Evolutionary conservation across 805 yeast species (phyloP).

Genomic region (Wickerhamomyces sydowiorum): DNA sequence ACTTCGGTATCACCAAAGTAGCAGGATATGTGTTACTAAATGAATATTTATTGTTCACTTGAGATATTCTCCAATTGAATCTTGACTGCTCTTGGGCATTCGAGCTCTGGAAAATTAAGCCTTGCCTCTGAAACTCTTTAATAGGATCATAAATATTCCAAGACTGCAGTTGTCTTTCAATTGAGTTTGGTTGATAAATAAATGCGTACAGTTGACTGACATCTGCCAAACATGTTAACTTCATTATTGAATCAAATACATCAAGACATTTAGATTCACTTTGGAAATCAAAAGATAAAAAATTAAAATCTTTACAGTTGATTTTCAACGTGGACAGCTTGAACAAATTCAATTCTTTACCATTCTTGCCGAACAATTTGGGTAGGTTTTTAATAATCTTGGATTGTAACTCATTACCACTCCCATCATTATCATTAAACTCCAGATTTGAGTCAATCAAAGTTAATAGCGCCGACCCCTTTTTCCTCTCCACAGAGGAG

Average conservation of each 20-base stretch:
- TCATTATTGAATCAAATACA: constrained; percentile 67
- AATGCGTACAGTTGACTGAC: constrained; percentile 72
- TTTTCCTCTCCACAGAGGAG: constrained; percentile 49
- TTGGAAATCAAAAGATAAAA: constrained; percentile 68
- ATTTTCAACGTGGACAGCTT: constrained; percentile 53
- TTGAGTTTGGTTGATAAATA: constrained; percentile 66
- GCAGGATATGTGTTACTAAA: constrained; percentile 77
- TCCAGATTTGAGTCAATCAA: constrained; percentile 11
- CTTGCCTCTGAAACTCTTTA: constrained; percentile 72
- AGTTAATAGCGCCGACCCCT: constrained; percentile 40
- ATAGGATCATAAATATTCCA: constrained; percentile 67
- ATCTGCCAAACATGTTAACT: constrained; percentile 50
- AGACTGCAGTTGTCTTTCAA: constrained; percentile 59
- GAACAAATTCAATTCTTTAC: constrained; percentile 25
- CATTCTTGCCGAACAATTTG: constrained; percentile 8
- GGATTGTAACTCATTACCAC: neutral
- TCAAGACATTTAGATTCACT: constrained; percentile 56
- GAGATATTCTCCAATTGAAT: constrained; percentile 63
- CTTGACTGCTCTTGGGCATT: neutral
- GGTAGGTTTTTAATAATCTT: constrained; percentile 12
- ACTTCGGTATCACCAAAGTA: constrained; percentile 60
- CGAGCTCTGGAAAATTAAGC: constrained; percentile 31
- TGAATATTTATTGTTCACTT: constrained; percentile 55
- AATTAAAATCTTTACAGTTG: constrained; percentile 81
- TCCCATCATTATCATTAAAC: neutral